These are phyloP conservation scores for Scheffersomyces parashehatae DNA, from an alignment of 1,139 yeast species.

Conservation along the genomic window DNA sequence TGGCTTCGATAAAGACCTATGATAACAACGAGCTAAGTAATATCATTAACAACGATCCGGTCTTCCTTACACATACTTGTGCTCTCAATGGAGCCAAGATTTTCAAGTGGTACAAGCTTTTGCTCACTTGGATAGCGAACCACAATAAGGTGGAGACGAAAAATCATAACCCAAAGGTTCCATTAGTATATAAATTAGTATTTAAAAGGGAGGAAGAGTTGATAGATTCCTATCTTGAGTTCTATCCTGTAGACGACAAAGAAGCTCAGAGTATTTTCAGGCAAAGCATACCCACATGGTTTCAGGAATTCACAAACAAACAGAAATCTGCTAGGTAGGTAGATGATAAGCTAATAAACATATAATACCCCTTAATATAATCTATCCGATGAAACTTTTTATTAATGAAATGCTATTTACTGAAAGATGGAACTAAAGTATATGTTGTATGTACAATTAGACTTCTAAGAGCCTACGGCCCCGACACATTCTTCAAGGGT, in stretches of 20 bases:
- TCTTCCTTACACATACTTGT: conserved; percentile 11
- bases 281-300: conserved; percentile 18
- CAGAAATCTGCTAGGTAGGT: not conserved
- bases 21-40: conserved; percentile 14
- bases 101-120: conserved; percentile 18
- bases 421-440: too few relatives aligned
- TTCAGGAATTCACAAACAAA: conserved; percentile 12
- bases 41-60: conserved; percentile 13
- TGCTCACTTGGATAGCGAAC: conserved; percentile 14
- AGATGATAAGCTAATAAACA: not conserved
- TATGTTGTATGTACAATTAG: too few relatives aligned
- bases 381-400: too few relatives aligned
- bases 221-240: conserved; percentile 2
- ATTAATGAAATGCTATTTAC: too few relatives aligned
- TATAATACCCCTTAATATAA: not conserved
- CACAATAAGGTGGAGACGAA: not conserved
- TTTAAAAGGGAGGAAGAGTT: conserved; percentile 3
- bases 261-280: conserved; percentile 8
- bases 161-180: not conserved
- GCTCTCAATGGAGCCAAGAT: conserved; percentile 14
- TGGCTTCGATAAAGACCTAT: conserved; percentile 20
- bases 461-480: too few relatives aligned
- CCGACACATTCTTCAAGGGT: too few relatives aligned
- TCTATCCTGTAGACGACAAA: conserved; percentile 3
- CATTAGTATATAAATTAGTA: conserved; percentile 4